phyloP scores from a whole-genome alignment of 345 rosid species.

The Durio zibethinus region DNA sequence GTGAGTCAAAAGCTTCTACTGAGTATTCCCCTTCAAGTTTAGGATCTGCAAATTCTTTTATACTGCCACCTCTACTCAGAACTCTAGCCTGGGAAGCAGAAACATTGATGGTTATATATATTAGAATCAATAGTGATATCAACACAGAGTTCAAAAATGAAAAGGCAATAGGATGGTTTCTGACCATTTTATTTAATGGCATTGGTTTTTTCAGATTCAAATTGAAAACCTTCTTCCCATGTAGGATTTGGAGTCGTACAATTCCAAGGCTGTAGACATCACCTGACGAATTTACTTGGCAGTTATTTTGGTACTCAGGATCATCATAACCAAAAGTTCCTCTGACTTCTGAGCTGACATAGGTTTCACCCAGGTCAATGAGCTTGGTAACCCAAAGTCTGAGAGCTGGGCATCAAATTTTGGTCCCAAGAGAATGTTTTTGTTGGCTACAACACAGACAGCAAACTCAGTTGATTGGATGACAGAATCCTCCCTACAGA shows the following conservation, averaged over 20 bases:
- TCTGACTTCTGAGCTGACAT: conserved; percentile 50
- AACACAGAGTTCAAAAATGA: neutral
- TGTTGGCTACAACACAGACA: conserved; percentile 35
- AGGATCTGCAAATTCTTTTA: conserved; percentile 38
- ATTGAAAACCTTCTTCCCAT: conserved; percentile 46
- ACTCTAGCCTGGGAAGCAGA: conserved; percentile 39
- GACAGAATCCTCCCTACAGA: neutral
- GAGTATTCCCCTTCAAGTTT: conserved; percentile 42
- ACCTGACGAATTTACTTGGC: conserved; percentile 30
- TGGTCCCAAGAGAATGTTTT: conserved; percentile 51
- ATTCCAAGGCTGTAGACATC: conserved; percentile 54
- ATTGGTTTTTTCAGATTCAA: conserved; percentile 39
- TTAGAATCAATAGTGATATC: neutral
- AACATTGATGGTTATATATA: neutral
- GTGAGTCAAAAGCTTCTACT: conserved; percentile 42
- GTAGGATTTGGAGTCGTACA: conserved; percentile 47
- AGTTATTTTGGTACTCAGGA: conserved; percentile 24
- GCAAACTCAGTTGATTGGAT: neutral
- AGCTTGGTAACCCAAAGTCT: conserved; percentile 53
- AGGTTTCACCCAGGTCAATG: conserved; percentile 32
- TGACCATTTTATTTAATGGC: conserved; percentile 43
- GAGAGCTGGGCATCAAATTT: conserved; percentile 53
- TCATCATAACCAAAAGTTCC: conserved; percentile 52
- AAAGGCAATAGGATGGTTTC: neutral
- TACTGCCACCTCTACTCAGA: conserved; percentile 34